phyloP scores from a whole-genome alignment of 73 alveolate genomes.

The Paramecium octaurelia region DNA sequence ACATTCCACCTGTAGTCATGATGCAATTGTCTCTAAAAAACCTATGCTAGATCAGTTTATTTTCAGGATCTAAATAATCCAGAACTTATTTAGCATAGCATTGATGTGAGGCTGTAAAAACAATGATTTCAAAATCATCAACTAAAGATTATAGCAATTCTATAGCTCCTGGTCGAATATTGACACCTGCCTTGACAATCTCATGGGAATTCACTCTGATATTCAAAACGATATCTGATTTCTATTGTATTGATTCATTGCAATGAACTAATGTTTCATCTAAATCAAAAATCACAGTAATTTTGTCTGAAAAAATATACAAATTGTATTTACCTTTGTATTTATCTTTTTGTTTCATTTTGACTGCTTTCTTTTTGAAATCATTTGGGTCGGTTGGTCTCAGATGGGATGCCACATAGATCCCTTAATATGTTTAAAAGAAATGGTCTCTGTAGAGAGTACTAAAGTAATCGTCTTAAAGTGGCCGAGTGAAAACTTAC shows the following conservation, averaged over 20 bases:
- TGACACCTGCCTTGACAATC: conserved; percentile 60
- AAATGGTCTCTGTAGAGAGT: conserved; percentile 18
- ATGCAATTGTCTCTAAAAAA: conserved; percentile 71
- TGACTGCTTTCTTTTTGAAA: not conserved
- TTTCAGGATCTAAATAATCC: conserved; percentile 73
- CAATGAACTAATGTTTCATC: conserved; percentile 64
- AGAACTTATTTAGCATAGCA: conserved; percentile 71
- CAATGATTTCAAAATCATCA: conserved; percentile 68
- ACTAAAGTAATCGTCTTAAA: conserved; percentile 2
- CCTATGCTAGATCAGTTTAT: conserved; percentile 61
- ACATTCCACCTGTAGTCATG: conserved; percentile 66
- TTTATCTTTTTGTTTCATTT: not conserved
- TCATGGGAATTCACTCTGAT: conserved; percentile 35
- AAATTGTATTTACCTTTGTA: not conserved
- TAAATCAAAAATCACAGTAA: conserved; percentile 50
- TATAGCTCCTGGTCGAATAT: conserved; percentile 71
- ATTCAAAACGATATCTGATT: conserved; percentile 46
- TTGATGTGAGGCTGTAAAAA: conserved; percentile 73
- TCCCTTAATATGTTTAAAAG: conserved; percentile 31
- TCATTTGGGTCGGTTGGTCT: conserved; percentile 22
- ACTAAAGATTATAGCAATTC: conserved; percentile 61
- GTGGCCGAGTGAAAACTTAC: conserved; percentile 15
- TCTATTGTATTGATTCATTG: conserved; percentile 5
- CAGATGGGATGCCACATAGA: not conserved
- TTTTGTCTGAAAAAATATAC: conserved; percentile 1